Base-by-base conservation (phyloP, 2,329 filamentous ascomycete genomes). In the Aspergillus sp. region DNA sequence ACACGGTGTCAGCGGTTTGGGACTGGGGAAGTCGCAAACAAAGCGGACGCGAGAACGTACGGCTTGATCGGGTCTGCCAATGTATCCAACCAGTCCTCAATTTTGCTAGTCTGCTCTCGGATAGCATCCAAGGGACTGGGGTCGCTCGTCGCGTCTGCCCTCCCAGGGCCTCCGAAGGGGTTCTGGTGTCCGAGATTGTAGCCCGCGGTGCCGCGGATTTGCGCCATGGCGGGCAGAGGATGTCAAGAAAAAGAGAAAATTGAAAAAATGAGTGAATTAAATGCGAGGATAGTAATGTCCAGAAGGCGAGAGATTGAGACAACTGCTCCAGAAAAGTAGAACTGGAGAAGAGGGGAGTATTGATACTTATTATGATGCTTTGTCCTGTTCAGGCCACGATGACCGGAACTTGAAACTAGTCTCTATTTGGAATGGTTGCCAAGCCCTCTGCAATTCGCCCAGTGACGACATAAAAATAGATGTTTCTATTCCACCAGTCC, bases 31-130 rank as follows among this genome's bases (percentile, higher is more conserved):
- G 10, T 39, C 19, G 37, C 37, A 39, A 39, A 43, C 50, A 17
- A 32, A 35, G 47, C 32, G 27, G 41, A 20, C n/a, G 20, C 19
- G 38, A 35, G 6, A 35, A 83, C 87, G 69, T 81, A 98, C 86
- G 93, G 93, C 79, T 95, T 97, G 59, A 97, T 74, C 43, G 93
- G 93, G 66, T 95, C 91, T 63, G 89, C 86, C 63, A 90, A 58
- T 23, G 82, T 88, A 71, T 97, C 93, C 66, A 98, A 73, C 67
- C 88, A 74, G 68, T 98, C 93, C 75, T 98, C 93, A 58, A 98
- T 91, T 80, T 96, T 97, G 84, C 88, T 95, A 45, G 93, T 98
- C 72, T 97, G 90, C 69, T 90, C 83, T 55, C 93, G 81, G 66
- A 98, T 89, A 61, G 88, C 81, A 69, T 96, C 93, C 59, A 98